Conservation (phyloP, 2,329 filamentous ascomycete species). For the Xylariaceae sp. region DNA sequence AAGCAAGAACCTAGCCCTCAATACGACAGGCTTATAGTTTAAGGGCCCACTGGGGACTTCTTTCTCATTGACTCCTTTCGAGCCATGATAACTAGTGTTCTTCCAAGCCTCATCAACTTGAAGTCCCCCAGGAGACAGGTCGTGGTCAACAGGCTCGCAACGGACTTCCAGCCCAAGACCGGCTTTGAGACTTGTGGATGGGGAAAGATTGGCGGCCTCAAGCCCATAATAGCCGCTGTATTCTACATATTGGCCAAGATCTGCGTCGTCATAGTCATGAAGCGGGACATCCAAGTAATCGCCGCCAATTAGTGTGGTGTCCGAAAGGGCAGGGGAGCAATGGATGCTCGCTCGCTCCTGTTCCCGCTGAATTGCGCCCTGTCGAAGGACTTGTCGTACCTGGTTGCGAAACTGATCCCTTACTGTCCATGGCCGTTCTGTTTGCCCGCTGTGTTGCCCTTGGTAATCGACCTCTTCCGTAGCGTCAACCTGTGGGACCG, state of each 20-base stretch:
- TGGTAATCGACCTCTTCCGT: conserved; percentile 8
- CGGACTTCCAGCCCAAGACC: conserved; percentile 28
- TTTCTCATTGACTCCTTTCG: conserved; percentile 26
- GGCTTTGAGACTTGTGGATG: conserved; percentile 20
- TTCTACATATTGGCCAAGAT: conserved; percentile 26
- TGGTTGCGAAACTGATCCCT: conserved; percentile 23
- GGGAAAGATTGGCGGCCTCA: conserved; percentile 16
- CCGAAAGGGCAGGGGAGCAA: conserved; percentile 30
- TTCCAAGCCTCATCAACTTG: conserved; percentile 18
- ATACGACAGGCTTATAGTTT: conserved; percentile 27
- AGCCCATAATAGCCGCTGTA: conserved; percentile 24
- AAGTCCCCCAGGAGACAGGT: conserved; percentile 21
- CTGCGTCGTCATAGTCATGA: conserved; percentile 26
- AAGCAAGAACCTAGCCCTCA: conserved; percentile 25
- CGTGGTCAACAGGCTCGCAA: conserved; percentile 10
- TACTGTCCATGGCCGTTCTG: conserved; percentile 9
- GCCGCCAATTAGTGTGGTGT: conserved; percentile 24
- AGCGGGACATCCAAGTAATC: conserved; percentile 29
- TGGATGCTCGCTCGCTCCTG: conserved; percentile 5
- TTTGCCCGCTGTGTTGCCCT: conserved; percentile 1
- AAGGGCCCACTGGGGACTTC: conserved; percentile 1
- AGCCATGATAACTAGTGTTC: conserved; percentile 28
- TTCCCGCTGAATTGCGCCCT: conserved; percentile 9
- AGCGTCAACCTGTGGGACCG: conserved; percentile 27
- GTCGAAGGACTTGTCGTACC: conserved; percentile 27